Conservation (phyloP, 2,329 filamentous ascomycete species). For the Calonectria pseudoturangicola region DNA sequence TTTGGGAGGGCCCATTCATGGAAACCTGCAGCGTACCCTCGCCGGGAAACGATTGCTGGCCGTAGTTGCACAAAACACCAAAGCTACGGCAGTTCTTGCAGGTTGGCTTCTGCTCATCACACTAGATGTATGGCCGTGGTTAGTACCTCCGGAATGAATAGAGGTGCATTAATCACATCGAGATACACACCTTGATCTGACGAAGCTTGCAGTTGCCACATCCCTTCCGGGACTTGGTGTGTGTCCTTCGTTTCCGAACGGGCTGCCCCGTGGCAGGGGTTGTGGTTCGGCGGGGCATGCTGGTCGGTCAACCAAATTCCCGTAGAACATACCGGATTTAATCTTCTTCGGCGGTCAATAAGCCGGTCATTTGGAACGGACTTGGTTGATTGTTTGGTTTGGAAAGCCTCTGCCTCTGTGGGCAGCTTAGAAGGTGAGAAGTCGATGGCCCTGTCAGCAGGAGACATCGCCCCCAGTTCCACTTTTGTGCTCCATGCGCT, state of each 20-base stretch:
- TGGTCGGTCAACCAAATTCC: neutral
- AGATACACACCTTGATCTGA: neutral
- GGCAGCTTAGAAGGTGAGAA: neutral
- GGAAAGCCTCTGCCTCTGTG: neutral
- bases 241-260: slow-evolving; percentile 14
- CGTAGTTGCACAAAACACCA: slow-evolving; percentile 15
- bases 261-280: neutral
- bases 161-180: neutral
- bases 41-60: slow-evolving; percentile 7
- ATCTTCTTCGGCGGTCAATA: neutral
- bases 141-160: neutral
- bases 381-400: neutral
- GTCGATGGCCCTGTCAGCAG: neutral
- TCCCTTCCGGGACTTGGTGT: slow-evolving; percentile 18
- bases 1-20: slow-evolving; percentile 4
- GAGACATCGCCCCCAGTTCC: neutral
- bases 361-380: neutral
- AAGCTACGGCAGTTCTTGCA: slow-evolving; percentile 16
- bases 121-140: neutral
- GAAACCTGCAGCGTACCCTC: slow-evolving; percentile 14
- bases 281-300: slow-evolving; percentile 4
- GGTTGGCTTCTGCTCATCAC: slow-evolving; percentile 22
- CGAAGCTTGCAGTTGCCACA: slow-evolving; percentile 21
- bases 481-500: neutral
- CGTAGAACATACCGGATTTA: neutral